phyloP scores from a whole-genome alignment of 2,329 filamentous ascomycete genomes.

The Alternaria hordeiaustralica region DNA sequence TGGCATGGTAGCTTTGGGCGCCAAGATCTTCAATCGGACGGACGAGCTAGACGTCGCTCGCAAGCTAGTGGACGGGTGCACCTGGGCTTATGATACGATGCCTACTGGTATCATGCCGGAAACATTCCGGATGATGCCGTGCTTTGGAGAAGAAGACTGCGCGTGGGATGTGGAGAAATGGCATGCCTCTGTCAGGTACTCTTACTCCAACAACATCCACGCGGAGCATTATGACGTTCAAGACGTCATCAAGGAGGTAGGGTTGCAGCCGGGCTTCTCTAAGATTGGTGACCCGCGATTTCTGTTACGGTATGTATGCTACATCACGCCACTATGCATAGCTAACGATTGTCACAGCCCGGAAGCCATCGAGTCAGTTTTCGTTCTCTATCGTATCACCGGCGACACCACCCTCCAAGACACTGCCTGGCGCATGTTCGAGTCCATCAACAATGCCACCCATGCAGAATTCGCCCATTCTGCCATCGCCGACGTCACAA shows the following conservation, averaged over 20 bases:
- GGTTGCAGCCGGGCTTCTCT: conserved; percentile 51
- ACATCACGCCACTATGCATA: too few relatives aligned
- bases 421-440: conserved; percentile 86
- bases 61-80: conserved; percentile 62
- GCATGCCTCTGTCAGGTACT: conserved; percentile 48
- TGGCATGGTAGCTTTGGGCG: conserved; percentile 62
- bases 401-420: conserved; percentile 78
- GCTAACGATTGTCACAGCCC: conserved; percentile 59
- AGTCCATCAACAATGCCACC: conserved; percentile 71
- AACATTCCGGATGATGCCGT: conserved; percentile 52
- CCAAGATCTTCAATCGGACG: conserved; percentile 58
- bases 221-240: conserved; percentile 23
- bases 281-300: conserved; percentile 49
- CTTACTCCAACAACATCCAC: conserved; percentile 17
- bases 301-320: conserved; percentile 47
- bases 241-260: conserved; percentile 47
- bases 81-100: conserved; percentile 61
- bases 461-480: conserved; percentile 71
- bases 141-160: conserved; percentile 50
- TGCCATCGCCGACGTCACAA: conserved; percentile 70
- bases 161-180: conserved; percentile 53
- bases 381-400: conserved; percentile 90
- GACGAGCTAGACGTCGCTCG: conserved; percentile 58
- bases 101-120: conserved; percentile 63
- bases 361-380: conserved; percentile 87